phyloP scores from a whole-genome alignment of 2,329 filamentous ascomycete species.

The Colletotrichum filicis region DNA sequence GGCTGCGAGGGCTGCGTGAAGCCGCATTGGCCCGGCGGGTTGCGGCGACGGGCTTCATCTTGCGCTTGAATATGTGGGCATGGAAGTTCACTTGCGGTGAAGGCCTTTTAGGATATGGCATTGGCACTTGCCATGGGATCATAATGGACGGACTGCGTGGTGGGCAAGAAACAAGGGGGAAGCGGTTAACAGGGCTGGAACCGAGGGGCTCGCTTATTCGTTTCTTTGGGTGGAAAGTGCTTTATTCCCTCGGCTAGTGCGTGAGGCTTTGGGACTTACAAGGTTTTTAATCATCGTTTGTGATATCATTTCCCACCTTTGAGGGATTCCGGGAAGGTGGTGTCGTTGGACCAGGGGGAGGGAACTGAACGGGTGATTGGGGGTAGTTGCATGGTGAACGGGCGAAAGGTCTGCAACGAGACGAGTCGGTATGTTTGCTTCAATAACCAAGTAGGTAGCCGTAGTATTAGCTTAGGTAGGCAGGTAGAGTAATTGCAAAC shows the following conservation, averaged over 20 bases:
- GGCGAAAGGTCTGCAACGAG: not conserved
- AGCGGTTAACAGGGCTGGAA: slow-evolving; percentile 19
- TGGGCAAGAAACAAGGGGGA: not conserved
- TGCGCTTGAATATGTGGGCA: not conserved
- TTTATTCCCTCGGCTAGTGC: slow-evolving; percentile 9
- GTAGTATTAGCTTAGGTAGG: slow-evolving; percentile 1
- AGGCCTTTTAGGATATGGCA: not conserved
- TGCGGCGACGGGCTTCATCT: slow-evolving; percentile 26
- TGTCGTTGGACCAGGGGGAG: not conserved
- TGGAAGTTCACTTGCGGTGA: not conserved
- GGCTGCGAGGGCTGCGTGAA: slow-evolving; percentile 30
- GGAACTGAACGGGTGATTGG: not conserved
- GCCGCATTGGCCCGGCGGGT: slow-evolving; percentile 28
- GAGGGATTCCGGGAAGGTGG: slow-evolving; percentile 3
- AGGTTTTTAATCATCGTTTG: slow-evolving; percentile 7
- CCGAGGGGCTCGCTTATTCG: slow-evolving; percentile 1
- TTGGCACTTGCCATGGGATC: not conserved
- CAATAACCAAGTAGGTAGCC: not conserved
- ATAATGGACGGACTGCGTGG: not conserved
- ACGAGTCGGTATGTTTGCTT: slow-evolving; percentile 1
- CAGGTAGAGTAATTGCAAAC: not conserved
- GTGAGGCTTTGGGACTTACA: not conserved
- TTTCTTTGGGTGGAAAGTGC: not conserved
- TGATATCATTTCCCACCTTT: not conserved
- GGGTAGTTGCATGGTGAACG: not conserved